These are phyloP conservation scores for Hypomontagnella submonticulosa DNA, from an alignment of 495 filamentous ascomycete genomes.

Conservation along the genomic window DNA sequence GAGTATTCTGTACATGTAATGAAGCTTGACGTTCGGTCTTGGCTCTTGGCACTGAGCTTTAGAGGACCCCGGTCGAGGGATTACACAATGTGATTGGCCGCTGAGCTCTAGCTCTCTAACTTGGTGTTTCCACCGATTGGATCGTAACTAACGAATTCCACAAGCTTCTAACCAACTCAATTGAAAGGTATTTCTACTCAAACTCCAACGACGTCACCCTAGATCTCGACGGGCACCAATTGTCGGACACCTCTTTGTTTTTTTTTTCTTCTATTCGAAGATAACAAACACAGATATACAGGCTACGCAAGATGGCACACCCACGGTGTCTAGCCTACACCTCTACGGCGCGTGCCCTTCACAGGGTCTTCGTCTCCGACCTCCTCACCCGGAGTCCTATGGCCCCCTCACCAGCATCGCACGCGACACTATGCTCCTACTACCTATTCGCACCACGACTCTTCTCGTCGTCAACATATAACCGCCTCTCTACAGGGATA, in stretches of 20 bases:
- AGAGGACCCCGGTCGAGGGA: neutral
- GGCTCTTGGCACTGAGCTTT: conserved; percentile 19
- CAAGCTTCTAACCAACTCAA: conserved; percentile 8
- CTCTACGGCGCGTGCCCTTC: conserved; percentile 44
- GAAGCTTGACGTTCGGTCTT: neutral
- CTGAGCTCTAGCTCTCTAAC: conserved; percentile 19
- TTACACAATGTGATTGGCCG: conserved; percentile 31
- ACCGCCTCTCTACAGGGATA: neutral
- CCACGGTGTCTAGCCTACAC: conserved; percentile 29
- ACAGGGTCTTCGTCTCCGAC: conserved; percentile 39
- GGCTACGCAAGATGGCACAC: conserved; percentile 33
- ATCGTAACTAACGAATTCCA: neutral
- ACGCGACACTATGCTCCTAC: conserved; percentile 27
- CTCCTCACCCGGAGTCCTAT: conserved; percentile 22
- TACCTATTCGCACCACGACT: conserved; percentile 30
- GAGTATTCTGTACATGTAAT: neutral
- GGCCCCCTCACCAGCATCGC: conserved; percentile 18
- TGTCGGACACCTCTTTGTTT: too few relatives aligned
- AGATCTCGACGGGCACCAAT: neutral
- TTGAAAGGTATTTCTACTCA: neutral
- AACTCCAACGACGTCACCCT: conserved; percentile 2
- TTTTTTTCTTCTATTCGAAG: neutral
- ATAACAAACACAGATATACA: neutral
- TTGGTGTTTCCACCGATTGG: too few relatives aligned
- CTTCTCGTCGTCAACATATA: conserved; percentile 3